A percentile compares a stretch with the other conserved stretches of the same genome.
These are phyloP conservation scores for Urochloa ruziziensis DNA, from an alignment of 176 grass and related monocot genomes.

Conservation along the genomic window DNA sequence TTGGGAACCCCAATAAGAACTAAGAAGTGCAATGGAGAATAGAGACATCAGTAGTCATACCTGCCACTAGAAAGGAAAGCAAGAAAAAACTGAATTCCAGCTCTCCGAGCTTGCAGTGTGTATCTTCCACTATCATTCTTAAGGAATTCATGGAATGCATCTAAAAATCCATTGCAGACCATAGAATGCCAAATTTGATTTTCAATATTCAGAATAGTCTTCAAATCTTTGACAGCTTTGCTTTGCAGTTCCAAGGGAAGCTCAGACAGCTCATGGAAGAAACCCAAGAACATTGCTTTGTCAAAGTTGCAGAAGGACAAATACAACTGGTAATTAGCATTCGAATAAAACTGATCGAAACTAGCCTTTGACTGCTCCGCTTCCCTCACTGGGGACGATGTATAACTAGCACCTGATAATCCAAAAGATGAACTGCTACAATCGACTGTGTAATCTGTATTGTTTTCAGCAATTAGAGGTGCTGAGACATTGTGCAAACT, in stretches of 20 bases:
- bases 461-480: constrained; percentile 63
- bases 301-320: constrained; percentile 68
- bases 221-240: constrained; percentile 66
- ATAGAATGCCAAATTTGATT: constrained; percentile 53
- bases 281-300: constrained; percentile 68
- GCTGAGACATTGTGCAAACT: constrained; percentile 79
- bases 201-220: constrained; percentile 55
- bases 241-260: constrained; percentile 65
- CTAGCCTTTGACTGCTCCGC: constrained; percentile 47
- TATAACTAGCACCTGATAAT: constrained; percentile 55
- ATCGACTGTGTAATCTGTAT: constrained; percentile 50
- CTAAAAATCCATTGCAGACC: constrained; percentile 74
- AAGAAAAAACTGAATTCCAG: constrained; percentile 61
- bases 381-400: constrained; percentile 45
- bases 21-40: background rate
- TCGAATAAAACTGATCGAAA: constrained; percentile 57
- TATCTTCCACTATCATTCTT: constrained; percentile 36
- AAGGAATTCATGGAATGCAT: constrained; percentile 69
- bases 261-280: constrained; percentile 61
- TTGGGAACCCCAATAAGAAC: background rate
- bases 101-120: constrained; percentile 45
- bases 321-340: constrained; percentile 63
- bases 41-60: constrained; percentile 2
- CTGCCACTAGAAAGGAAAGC: constrained; percentile 61
- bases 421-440: constrained; percentile 53